Evolutionary conservation across 768 basidiomycete species (phyloP), one percentile per base, ranked within the genome.

Genomic region (Hydnomerulius pinastri): DNA sequence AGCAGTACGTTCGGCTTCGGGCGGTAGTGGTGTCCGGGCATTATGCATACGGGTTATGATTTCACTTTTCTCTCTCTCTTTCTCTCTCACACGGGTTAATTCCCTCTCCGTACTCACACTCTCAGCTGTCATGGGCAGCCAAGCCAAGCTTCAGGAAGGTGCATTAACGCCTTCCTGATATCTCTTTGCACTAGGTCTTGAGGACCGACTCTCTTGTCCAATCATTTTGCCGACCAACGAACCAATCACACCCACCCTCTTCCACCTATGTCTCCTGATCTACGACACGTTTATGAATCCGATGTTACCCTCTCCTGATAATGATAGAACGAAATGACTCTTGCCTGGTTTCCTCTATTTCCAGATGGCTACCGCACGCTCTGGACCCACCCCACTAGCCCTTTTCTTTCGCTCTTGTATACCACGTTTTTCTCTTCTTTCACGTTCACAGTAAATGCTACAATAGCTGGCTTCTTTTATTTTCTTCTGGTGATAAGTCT

Each of bases 221-320:
- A 58, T 53, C 53, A n/a, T 54, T 44, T 53, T 18, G 13, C 44
- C 48, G 32, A 37, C 29, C 9, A 48, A 38, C 33, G 33, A n/a
- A 48, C 55, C 43, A 42, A 20, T 50, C 40, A 56, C 50, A 24
- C 57, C 23, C 42, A 48, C 17, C 37, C 42, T 23, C 33, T 33
- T 46, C 32, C 40, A 39, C 29, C 42, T 55, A 51, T 59, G 56
- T 56, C 46, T 47, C 25, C 45, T 39, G 53, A 54, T 53, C 54
- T 20, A 67, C 59, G 54, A 53, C 29, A 28, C 44, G 38, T 48
- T 60, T 57, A 66, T 59, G 62, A 65, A n/a, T n/a, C 20, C 42
- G 44, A 66, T 51, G 58, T 51, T 64, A 59, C 39, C 23, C 37
- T 36, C 39, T 25, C 28, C 53, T 49, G 53, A 58, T 57, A 55